Evolutionary conservation across 1,139 yeast species (phyloP).

Genomic region (Diutina scorzettiae): DNA sequence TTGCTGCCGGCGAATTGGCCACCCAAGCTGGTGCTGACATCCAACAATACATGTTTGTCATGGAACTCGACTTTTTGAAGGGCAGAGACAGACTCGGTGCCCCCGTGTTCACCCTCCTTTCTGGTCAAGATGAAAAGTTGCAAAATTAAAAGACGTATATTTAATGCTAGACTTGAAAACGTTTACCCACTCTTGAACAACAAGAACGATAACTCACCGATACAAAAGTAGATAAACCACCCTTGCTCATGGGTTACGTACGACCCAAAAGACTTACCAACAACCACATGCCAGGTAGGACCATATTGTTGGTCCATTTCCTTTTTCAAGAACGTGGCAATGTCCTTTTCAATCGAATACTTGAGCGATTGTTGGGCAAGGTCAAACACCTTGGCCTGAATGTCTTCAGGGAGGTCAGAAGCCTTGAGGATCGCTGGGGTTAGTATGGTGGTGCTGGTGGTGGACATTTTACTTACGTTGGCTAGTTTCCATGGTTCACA

Average conservation of each 20-base stretch:
- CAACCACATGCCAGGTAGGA: constrained; percentile 90
- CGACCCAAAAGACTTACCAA: constrained; percentile 87
- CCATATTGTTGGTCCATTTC: constrained; percentile 54
- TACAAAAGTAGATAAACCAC: constrained; percentile 71
- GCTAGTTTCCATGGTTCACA: background rate
- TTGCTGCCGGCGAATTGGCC: constrained; percentile 84
- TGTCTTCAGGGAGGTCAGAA: constrained; percentile 42
- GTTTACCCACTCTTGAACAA: constrained; percentile 53
- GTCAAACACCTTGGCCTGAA: constrained; percentile 48
- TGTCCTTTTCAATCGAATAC: constrained; percentile 50
- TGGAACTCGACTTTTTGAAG: constrained; percentile 90
- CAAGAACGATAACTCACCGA: constrained; percentile 70
- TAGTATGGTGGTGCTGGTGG: background rate
- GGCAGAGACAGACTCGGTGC: constrained; percentile 84
- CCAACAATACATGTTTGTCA: constrained; percentile 71
- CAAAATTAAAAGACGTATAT: background rate
- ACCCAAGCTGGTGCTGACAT: constrained; percentile 53
- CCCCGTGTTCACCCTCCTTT: constrained; percentile 76
- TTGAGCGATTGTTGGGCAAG: constrained; percentile 38
- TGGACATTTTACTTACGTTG: background rate
- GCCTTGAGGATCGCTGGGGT: constrained; percentile 23
- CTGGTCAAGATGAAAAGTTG: constrained; percentile 45
- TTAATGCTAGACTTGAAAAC: background rate
- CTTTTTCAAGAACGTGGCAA: constrained; percentile 74
- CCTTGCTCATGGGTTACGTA: constrained; percentile 89